Evolutionary conservation across 371 early-diverging fungal species (phyloP), one percentile per base, ranked within the genome.

Genomic region (Rhizopus delemar): DNA sequence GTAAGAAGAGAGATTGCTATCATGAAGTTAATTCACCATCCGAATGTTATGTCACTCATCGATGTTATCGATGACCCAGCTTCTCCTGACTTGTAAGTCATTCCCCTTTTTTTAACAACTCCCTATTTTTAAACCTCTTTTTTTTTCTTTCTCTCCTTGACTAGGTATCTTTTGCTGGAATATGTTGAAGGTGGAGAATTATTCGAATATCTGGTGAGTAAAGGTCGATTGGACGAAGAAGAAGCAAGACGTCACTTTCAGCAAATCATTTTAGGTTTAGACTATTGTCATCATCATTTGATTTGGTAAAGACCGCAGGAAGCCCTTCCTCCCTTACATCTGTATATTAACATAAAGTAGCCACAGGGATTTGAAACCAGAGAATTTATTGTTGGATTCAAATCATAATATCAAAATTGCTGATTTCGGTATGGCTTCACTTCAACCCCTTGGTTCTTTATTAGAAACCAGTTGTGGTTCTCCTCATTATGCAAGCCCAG

Each of bases 281-380:
- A 95, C 55, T 98, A 89, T 70, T 94, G 95, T 63, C 99, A 99
- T 72, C 73, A 70, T 35, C 77, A 79, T 60, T 57, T 79, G 16
- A 79, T 79, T 41, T 79, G 74, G 77, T 77, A 73, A 58, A 15
- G 4, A 34, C 31, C 29, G 45, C n/a, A 51, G 12, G 7, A 16
- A 41, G n/a, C 15, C 6, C 41, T 32, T 34, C 34, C 4, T 59
- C 41, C 3, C 38, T 22, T 32, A 43, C 15, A 15, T 31, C 9
- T 6, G 15, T 29, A 50, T 8, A 41, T 39, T 8, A 39, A 29
- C 43, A 51, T 60, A 34, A 22, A 50, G 54, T 64, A 93, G 95
- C 57, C 98, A 99, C 73, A 88, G 99, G 55, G 99, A 99, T 74
- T 77, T 99, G 32, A 99, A 99, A 66, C 96, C 97, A 73, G 90